Evolutionary conservation across 2,329 filamentous ascomycete species (phyloP).

Genomic region (Onygenales sp.): DNA sequence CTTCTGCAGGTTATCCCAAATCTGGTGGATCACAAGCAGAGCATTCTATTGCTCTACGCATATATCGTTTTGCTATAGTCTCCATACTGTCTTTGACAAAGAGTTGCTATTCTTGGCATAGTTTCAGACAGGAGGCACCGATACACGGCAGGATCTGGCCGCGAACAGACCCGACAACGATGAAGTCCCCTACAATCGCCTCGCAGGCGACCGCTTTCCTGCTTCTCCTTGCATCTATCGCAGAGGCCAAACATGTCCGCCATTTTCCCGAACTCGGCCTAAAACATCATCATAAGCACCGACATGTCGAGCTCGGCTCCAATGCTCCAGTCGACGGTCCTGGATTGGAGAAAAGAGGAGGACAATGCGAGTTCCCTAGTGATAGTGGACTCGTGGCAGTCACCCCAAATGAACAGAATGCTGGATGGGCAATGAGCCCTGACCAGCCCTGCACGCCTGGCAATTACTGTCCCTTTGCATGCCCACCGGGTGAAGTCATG

Average conservation of each 20-base stretch:
- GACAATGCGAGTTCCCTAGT: constrained; percentile 55
- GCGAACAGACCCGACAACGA: constrained; percentile 8
- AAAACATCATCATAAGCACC: constrained; percentile 7
- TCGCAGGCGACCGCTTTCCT: constrained; percentile 25
- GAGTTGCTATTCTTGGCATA: not conserved
- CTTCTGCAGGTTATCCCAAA: no score
- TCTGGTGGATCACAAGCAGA: no score
- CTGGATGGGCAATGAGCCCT: constrained; percentile 71
- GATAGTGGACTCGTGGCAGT: constrained; percentile 58
- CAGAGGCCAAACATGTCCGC: constrained; percentile 16
- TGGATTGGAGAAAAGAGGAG: constrained; percentile 43
- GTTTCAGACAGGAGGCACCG: not conserved
- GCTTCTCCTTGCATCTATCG: constrained; percentile 25
- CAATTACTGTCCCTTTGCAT: constrained; percentile 67
- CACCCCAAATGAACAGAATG: constrained; percentile 55
- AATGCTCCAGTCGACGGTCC: constrained; percentile 7
- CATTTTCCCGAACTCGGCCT: constrained; percentile 6
- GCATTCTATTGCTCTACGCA: no score
- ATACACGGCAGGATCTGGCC: not conserved
- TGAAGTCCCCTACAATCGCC: constrained; percentile 27
- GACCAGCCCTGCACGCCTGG: constrained; percentile 59
- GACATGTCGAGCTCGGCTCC: not conserved
- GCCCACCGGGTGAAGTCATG: constrained; percentile 65
- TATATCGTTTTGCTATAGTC: no score
- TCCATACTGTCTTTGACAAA: no score